Conservation (phyloP, 2,329 filamentous ascomycete species). For the Trichophyton rubrum region DNA sequence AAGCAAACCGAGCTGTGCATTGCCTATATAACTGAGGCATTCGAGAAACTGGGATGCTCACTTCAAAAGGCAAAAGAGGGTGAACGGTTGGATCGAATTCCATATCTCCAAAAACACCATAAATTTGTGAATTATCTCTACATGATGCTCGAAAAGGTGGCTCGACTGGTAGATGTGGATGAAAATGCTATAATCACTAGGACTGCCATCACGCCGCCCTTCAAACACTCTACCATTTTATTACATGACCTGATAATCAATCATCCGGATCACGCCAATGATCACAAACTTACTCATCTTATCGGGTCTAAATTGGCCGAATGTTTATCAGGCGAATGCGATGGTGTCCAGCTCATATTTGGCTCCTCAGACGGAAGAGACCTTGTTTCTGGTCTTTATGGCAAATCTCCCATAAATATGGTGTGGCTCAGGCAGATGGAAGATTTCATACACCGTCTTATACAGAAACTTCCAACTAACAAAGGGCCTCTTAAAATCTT, state of each 20-base stretch:
- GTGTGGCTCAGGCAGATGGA: constrained; percentile 5
- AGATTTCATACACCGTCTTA: constrained; percentile 2
- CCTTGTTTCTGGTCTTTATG: constrained; percentile 4
- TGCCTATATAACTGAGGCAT: constrained; percentile 8
- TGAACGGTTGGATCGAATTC: neutral
- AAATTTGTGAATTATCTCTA: constrained; percentile 10
- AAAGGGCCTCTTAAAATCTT: constrained; percentile 18
- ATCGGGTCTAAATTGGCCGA: constrained; percentile 6
- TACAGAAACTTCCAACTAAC: neutral
- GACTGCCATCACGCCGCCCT: neutral
- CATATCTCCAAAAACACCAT: constrained; percentile 5
- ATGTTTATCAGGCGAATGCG: constrained; percentile 2
- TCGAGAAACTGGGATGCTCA: constrained; percentile 3
- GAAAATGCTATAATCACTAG: neutral
- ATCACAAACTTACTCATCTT: constrained; percentile 4
- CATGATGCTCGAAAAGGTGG: constrained; percentile 7
- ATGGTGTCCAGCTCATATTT: constrained; percentile 6
- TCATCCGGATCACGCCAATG: constrained; percentile 3
- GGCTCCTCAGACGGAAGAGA: constrained; percentile 1
- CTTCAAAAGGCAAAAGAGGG: neutral
- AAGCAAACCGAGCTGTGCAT: constrained; percentile 6
- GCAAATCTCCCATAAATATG: constrained; percentile 5
- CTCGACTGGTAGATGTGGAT: constrained; percentile 1
- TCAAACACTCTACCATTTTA: neutral
- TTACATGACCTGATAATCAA: neutral